These are phyloP conservation scores for Trichoderma harzianum DNA, from an alignment of 2,329 filamentous ascomycete genomes.

Conservation along the genomic window DNA sequence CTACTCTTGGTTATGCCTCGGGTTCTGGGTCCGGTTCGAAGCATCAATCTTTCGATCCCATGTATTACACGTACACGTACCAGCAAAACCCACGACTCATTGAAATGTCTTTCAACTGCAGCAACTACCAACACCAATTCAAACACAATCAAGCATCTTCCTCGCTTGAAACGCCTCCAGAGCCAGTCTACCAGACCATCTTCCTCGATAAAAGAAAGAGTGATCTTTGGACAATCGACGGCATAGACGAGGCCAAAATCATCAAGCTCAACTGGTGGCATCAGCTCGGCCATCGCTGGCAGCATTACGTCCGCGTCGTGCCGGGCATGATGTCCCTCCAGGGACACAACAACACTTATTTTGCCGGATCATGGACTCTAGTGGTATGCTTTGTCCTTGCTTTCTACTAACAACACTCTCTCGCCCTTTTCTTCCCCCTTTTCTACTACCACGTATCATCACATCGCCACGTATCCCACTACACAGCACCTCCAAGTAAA, in stretches of 20 bases:
- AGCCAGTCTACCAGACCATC: conserved; percentile 69
- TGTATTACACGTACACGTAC: conserved; percentile 65
- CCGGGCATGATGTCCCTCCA: conserved; percentile 72
- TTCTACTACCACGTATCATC: background rate
- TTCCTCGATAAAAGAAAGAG: conserved; percentile 58
- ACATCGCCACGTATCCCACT: background rate
- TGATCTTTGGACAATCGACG: conserved; percentile 56
- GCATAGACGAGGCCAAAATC: conserved; percentile 58
- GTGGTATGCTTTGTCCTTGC: conserved; percentile 50
- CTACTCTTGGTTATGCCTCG: background rate
- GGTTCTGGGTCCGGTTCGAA: conserved; percentile 30
- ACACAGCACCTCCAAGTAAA: background rate
- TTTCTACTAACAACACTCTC: too few species aligned
- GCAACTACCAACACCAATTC: conserved; percentile 72
- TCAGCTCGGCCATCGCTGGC: conserved; percentile 62
- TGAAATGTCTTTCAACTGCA: conserved; percentile 72
- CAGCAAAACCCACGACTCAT: conserved; percentile 53
- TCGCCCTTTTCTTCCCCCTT: background rate
- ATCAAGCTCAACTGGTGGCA: conserved; percentile 67
- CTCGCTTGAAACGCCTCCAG: conserved; percentile 28
- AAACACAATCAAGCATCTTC: conserved; percentile 29
- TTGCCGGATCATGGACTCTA: conserved; percentile 66
- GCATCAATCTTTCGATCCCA: conserved; percentile 57
- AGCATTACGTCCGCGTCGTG: conserved; percentile 62
- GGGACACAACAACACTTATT: conserved; percentile 59